Evolutionary conservation across 2,329 filamentous ascomycete genomes (phyloP), one percentile per base, ranked within the genome.

Genomic region (Exophiala spinifera): DNA sequence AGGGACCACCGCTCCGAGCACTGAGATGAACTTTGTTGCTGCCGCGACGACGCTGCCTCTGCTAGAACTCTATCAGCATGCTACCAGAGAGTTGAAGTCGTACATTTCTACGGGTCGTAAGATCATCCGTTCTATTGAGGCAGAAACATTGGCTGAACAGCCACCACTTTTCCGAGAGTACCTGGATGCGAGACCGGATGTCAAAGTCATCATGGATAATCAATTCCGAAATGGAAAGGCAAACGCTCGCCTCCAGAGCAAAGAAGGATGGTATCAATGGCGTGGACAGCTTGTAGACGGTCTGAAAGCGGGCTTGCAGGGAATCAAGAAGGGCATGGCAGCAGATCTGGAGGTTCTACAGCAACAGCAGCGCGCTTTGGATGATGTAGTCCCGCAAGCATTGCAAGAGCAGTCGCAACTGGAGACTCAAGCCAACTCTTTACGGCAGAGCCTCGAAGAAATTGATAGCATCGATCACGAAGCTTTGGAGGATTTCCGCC

Each of bases 181-280:
- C 68, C 84, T 95, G 60, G 85, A 86, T 8, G 92, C 92, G 21
- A 82, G 88, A 0, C 83, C 90, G 0, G 89, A 95, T 59, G 85
- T 95, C 67, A 91, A 89, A 66, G 74, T 83, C 3, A 79, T 95
- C 49, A 95, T 99, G 86, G 92, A 99, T 73, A 94, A 89, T 61
- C 91, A 97, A 68, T 94, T 99, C 77, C 94, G 95, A 71, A 96
- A 97, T 66, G 88, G 96, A 71, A 97, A 96, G 76, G 91, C 90
- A 0, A 88, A 95, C 69, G 90, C 92, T 14, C 83, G 94, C 21
- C 79, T 96, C 13, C 77, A 91, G 48, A 96, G 92, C 74, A 96
- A 96, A 69, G 90, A 89, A 53, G 91, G 94, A 77, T 99, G 94
- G 94, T 99, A 99, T 69, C 88, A 92, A 66, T 99, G 94, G 94